A percentile compares a stretch with the other conserved stretches of the same genome.
phyloP scores from a whole-genome alignment of 441 rosid species.

The Pelargonium myrrhifolium region DNA sequence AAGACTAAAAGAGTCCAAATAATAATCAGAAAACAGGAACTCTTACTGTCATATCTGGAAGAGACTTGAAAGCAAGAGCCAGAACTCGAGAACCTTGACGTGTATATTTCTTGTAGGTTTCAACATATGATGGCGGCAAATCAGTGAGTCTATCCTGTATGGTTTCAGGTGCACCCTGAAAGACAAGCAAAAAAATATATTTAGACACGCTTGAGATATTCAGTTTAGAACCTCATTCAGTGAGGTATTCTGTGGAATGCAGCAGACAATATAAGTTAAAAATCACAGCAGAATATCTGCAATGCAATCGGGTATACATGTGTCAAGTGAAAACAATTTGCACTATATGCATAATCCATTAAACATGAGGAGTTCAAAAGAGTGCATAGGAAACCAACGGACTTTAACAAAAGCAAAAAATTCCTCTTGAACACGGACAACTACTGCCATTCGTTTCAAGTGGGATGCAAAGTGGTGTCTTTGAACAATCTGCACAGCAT shows the following conservation, averaged over 20 bases:
- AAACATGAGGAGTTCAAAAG: background rate
- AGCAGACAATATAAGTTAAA: slow-evolving; percentile 2
- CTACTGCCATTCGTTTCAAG: slow-evolving; percentile 93
- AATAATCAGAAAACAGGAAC: background rate
- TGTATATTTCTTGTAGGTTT: slow-evolving; percentile 84
- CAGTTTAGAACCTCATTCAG: background rate
- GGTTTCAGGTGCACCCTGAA: slow-evolving; percentile 99
- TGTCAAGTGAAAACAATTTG: background rate
- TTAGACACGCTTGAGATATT: slow-evolving; percentile 4
- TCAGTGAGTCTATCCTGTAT: slow-evolving; percentile 80
- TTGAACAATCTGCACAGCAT: slow-evolving; percentile 90
- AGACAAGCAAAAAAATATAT: slow-evolving; percentile 13
- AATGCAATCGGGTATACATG: background rate
- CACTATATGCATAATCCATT: background rate
- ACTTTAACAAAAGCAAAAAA: slow-evolving; percentile 95
- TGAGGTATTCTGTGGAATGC: background rate
- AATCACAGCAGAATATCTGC: background rate
- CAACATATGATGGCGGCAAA: slow-evolving; percentile 67
- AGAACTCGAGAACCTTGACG: slow-evolving; percentile 98
- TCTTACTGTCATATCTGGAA: slow-evolving; percentile 95
- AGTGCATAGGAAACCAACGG: slow-evolving; percentile 14
- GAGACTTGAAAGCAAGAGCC: slow-evolving; percentile 90
- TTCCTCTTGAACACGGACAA: slow-evolving; percentile 74
- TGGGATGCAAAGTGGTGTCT: slow-evolving; percentile 97
- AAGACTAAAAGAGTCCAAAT: too few relatives aligned